Base-by-base conservation (phyloP, 1,284 basidiomycete genomes). In the Psilocybe mexicana region DNA sequence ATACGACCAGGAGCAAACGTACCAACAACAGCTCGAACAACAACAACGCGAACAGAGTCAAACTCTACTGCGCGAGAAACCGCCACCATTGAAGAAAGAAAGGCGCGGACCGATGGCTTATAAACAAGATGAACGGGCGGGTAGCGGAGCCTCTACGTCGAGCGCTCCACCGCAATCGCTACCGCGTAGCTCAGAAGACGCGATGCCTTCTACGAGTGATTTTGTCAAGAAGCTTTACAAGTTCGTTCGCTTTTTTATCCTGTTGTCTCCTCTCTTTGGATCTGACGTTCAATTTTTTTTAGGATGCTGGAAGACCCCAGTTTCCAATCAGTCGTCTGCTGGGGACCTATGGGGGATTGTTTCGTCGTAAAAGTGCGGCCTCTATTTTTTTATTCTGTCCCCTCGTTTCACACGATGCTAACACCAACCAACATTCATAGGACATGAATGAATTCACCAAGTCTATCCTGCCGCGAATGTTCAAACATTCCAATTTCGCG, bases 401-500 rank as follows among this genome's bases (percentile, higher is more conserved):
- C 33, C 18, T 11, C 42, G 45, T 52, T 30, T 43, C 25, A 33
- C 6, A 18, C 3, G 38, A n/a, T 40, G 4, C 24, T 30, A 46
- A 33, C 18, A 24, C 25, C 7, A n/a, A 24, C 25, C 7, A n/a
- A 26, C 40, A 7, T 25, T 43, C n/a, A n/a, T 24, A 88, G 88
- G 94, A 98, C 79, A 96, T 97, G 92, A 96, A 95, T 76, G 92
- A 94, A 66, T 98, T 98, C 75, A 96, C 94, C 45, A 96, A 94
- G 71, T 87, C 89, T 50, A 93, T 98, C 67, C 82, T 98, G 50
- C 96, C 96, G 0, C 88, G 92, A 52, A 90, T 97, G 76, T 98
- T 98, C 83, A 93, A 97, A 69, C 96, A 98, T 73, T 96, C 93
- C 14, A 98, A 98, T 70, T 98, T 98, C 73, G 94, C 95, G 28